Conservation (phyloP, 257 asterid species). For the Agastache rugosa region DNA sequence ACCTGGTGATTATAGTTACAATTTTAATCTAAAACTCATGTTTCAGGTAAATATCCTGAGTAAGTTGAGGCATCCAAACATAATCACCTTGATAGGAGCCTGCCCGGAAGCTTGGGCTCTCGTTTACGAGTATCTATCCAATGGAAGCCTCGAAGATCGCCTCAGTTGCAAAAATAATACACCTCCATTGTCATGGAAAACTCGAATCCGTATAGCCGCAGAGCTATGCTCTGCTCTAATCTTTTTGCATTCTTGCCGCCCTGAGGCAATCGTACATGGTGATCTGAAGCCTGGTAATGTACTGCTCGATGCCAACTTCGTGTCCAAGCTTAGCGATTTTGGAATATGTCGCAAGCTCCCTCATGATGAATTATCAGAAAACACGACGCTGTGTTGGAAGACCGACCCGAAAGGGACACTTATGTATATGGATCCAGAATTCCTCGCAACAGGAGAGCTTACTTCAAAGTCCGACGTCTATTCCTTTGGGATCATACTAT, state of each 20-base stretch:
- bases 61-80: slow-evolving; percentile 90
- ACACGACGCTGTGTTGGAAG: slow-evolving; percentile 46
- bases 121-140: slow-evolving; percentile 80
- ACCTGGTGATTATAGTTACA: not conserved
- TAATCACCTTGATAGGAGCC: slow-evolving; percentile 84
- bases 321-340: slow-evolving; percentile 82
- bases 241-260: slow-evolving; percentile 77
- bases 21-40: slow-evolving; percentile 18
- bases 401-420: slow-evolving; percentile 77
- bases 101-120: slow-evolving; percentile 86
- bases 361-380: slow-evolving; percentile 46
- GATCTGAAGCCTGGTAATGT: slow-evolving; percentile 86
- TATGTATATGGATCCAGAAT: slow-evolving; percentile 80
- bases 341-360: slow-evolving; percentile 70
- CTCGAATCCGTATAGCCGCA: slow-evolving; percentile 83
- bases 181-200: slow-evolving; percentile 88
- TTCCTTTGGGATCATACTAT: slow-evolving; percentile 78
- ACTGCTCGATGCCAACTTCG: slow-evolving; percentile 75
- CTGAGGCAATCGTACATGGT: slow-evolving; percentile 72
- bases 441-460: slow-evolving; percentile 78
- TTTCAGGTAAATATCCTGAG: slow-evolving; percentile 78
- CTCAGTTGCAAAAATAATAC: slow-evolving; percentile 82
- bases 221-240: slow-evolving; percentile 89
- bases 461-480: slow-evolving; percentile 83
- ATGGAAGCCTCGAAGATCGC: slow-evolving; percentile 96